Evolutionary conservation across 371 early-diverging fungal genomes (phyloP).

Genomic region (Mucor mucedo): DNA sequence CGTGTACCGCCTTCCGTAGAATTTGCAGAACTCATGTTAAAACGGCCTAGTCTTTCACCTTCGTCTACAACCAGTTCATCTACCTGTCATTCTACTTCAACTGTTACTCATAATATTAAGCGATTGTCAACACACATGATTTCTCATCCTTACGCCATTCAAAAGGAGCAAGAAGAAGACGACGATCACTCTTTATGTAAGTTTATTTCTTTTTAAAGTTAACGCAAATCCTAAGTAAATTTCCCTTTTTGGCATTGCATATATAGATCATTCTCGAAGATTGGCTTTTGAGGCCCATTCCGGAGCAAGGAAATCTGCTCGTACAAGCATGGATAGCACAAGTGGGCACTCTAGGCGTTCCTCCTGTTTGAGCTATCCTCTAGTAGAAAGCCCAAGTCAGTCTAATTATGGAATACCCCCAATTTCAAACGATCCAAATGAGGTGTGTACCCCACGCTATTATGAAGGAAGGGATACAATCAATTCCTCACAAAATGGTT

Average conservation of each 20-base stretch:
- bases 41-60: slow-evolving; percentile 23
- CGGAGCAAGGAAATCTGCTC: slow-evolving; percentile 9
- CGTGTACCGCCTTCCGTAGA: slow-evolving; percentile 55
- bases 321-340: neutral
- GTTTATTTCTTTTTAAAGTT: slow-evolving; percentile 2
- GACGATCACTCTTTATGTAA: slow-evolving; percentile 12
- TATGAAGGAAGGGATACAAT: neutral
- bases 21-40: slow-evolving; percentile 21
- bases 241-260: slow-evolving; percentile 8
- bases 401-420: neutral
- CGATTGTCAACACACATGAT: neutral
- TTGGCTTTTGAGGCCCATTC: slow-evolving; percentile 6
- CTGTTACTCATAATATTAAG: neutral
- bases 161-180: neutral
- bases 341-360: neutral
- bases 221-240: neutral
- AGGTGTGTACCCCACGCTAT: neutral
- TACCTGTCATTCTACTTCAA: slow-evolving; percentile 1
- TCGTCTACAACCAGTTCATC: slow-evolving; percentile 19
- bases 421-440: neutral
- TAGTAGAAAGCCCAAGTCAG: neutral
- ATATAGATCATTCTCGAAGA: slow-evolving; percentile 21
- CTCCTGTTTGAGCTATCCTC: neutral
- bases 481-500: neutral
- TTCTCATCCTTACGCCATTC: neutral